Evolutionary conservation across 2,329 filamentous ascomycete genomes (phyloP), one percentile per base, ranked within the genome.

Genomic region (Apiospora kogelbergensis): DNA sequence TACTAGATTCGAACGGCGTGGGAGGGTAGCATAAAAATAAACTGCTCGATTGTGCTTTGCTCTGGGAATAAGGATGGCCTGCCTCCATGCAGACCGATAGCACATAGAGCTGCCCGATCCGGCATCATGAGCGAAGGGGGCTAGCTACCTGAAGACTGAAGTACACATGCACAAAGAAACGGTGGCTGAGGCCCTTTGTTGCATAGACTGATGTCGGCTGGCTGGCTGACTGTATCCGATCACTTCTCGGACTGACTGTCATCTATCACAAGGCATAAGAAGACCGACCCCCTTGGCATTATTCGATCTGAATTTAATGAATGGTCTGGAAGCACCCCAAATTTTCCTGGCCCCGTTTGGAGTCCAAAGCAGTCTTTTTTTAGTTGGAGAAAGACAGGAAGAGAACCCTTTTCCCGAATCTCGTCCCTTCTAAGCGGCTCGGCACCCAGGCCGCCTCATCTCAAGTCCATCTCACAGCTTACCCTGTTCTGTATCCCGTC

Each of bases 371-470:
- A 30, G 53, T 30, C 20, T n/a, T 60, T 37, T 26, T 60, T 60
- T n/a, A 60, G 26, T 60, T 30, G 13, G 40, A 37, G 9, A 17
- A 26, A n/a, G 48, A 20, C 7, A 60, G 17, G n/a, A 33, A 57
- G 48, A 15, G 40, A 42, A 37, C 53, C 63, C 63, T 65, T 37
- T 65, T 65, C 63, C 30, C 63, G 63, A 41, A 65, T 65, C 24
- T 65, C 63, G 63, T 65, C 63, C 63, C 63, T 65, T 44, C 63
- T 45, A 65, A 42, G 63, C 63, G 63, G 63, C 63, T 65, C 63
- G 63, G 63, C 63, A 65, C 41, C 41, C 41, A 42, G 30, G 41
- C 63, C 40, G 63, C 63, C 41, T 40, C 41, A 60, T 60, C 53
- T 60, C 17, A 60, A 57, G 26, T 33, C 20, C 53, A 60, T 60